phyloP scores from a whole-genome alignment of 2,329 filamentous ascomycete species.

The Ceratocystis papillata region DNA sequence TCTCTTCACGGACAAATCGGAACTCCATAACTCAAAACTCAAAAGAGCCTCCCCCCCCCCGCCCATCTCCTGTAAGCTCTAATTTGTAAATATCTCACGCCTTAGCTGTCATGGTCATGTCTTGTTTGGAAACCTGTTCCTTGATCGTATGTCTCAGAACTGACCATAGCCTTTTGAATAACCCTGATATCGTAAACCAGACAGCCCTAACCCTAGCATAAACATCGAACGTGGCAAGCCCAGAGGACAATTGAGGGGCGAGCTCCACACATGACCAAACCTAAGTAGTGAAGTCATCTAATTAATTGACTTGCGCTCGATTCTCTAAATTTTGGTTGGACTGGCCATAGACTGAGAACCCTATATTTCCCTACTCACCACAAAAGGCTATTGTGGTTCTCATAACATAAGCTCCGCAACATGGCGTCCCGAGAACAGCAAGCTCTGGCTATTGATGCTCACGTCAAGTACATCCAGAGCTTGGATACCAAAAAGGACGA shows the following conservation, averaged over 20 bases:
- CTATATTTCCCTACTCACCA: too few relatives aligned
- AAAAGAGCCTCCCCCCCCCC: too few relatives aligned
- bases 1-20: background rate
- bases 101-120: background rate
- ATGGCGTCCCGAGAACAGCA: constrained; percentile 32
- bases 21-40: background rate
- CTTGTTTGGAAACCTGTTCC: constrained; percentile 2
- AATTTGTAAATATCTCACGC: background rate
- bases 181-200: too few relatives aligned
- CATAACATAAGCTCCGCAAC: background rate
- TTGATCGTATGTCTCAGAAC: background rate
- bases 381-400: too few relatives aligned
- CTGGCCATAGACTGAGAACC: too few relatives aligned
- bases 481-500: constrained; percentile 87
- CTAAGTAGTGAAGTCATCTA: too few relatives aligned
- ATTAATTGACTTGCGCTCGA: too few relatives aligned
- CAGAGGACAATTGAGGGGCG: background rate
- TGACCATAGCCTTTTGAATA: background rate
- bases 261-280: background rate
- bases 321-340: too few relatives aligned
- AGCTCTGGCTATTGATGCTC: constrained; percentile 45
- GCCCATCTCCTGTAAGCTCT: background rate
- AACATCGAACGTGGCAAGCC: background rate
- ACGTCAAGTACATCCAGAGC: constrained; percentile 87
- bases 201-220: background rate